These are phyloP conservation scores for Candida cerambycidarum DNA, from an alignment of 805 yeast genomes.

Conservation along the genomic window DNA sequence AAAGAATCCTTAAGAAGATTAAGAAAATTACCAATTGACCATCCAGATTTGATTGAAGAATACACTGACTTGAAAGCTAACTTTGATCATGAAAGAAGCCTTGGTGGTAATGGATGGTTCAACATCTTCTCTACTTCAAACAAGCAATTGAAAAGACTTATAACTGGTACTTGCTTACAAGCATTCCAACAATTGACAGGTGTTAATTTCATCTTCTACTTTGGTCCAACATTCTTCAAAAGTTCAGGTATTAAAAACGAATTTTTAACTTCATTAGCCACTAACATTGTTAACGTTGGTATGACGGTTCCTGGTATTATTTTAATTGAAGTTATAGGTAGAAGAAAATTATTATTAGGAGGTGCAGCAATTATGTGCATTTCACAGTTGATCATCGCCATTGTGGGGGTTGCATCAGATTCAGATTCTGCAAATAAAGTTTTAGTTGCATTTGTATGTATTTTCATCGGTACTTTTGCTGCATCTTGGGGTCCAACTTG, in stretches of 20 bases:
- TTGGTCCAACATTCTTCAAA: constrained; percentile 79
- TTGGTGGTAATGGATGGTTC: constrained; percentile 32
- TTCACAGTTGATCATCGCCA: constrained; percentile 61
- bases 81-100: constrained; percentile 30
- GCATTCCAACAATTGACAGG: constrained; percentile 91
- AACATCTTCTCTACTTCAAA: constrained; percentile 30
- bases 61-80: constrained; percentile 73
- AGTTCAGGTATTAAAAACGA: constrained; percentile 62
- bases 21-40: constrained; percentile 57
- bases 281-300: constrained; percentile 77
- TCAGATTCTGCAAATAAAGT: constrained; percentile 29
- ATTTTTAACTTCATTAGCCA: constrained; percentile 69
- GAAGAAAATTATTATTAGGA: constrained; percentile 62
- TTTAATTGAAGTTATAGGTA: constrained; percentile 74
- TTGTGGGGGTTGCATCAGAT: constrained; percentile 40
- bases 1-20: constrained; percentile 31
- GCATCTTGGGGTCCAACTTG: constrained; percentile 43
- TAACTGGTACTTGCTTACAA: constrained; percentile 68
- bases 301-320: constrained; percentile 81
- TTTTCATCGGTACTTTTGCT: constrained; percentile 40
- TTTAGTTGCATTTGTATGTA: constrained; percentile 39
- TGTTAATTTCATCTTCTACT: constrained; percentile 86
- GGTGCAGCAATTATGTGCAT: constrained; percentile 75
- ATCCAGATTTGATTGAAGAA: constrained; percentile 69
- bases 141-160: constrained; percentile 37